A percentile compares a stretch with the other conserved stretches of the same genome.
Conservation (phyloP, 2,329 filamentous ascomycete genomes). For the Botrytis hyacinthi region DNA sequence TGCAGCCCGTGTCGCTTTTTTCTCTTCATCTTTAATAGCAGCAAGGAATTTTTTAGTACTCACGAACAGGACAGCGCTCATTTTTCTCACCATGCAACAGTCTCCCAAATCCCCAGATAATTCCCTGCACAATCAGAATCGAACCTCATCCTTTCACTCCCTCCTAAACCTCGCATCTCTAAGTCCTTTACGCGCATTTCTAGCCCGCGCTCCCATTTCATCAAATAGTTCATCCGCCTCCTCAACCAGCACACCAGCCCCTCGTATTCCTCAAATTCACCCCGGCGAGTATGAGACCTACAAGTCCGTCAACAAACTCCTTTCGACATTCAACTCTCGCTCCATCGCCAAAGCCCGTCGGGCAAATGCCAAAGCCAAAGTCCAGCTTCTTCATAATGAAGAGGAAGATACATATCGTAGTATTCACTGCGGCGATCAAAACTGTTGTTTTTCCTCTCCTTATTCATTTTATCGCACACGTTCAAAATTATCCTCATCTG, state of each 20-base stretch:
- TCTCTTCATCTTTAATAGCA: not conserved
- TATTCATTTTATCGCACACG: constrained; percentile 14
- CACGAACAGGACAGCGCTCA: not conserved
- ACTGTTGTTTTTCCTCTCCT: constrained; percentile 3
- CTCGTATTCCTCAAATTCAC: constrained; percentile 1
- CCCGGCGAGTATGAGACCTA: constrained; percentile 4
- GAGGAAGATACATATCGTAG: constrained; percentile 14
- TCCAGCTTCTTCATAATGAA: not conserved
- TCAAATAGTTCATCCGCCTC: not conserved
- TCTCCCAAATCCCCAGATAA: not conserved
- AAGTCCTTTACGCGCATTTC: not conserved
- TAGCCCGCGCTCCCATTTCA: not conserved
- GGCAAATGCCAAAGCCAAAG: not conserved
- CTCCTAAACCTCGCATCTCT: not conserved
- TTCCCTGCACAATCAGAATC: not conserved
- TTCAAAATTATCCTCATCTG: not conserved
- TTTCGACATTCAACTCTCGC: constrained; percentile 5
- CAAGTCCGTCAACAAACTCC: not conserved
- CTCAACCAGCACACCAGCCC: not conserved
- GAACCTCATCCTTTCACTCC: not conserved
- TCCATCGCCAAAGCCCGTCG: not conserved
- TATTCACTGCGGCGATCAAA: constrained; percentile 18
- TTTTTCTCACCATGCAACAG: not conserved
- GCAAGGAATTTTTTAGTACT: not conserved
- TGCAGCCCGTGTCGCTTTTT: not conserved